phyloP scores from a whole-genome alignment of 192 early-diverging fungal genomes.

The Coemansia sp. region DNA sequence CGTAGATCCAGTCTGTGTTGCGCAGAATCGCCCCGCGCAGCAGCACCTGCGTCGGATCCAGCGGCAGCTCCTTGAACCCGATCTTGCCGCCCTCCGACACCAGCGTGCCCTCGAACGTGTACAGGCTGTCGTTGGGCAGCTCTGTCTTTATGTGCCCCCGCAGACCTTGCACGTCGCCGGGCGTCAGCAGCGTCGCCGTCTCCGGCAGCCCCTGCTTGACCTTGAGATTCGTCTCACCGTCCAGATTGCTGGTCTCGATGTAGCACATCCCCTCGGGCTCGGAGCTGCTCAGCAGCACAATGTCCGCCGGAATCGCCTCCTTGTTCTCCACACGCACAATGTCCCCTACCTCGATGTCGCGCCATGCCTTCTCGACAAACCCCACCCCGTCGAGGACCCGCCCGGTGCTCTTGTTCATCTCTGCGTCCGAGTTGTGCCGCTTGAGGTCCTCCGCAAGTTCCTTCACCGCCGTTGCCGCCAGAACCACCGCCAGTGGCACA shows the following conservation, averaged over 20 bases:
- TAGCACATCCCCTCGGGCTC: slow-evolving; percentile 97
- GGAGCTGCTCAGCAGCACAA: slow-evolving; percentile 84
- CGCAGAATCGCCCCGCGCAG: slow-evolving; percentile 90
- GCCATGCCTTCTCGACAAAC: slow-evolving; percentile 79
- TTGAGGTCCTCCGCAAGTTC: slow-evolving; percentile 92
- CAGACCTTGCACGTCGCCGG: slow-evolving; percentile 63
- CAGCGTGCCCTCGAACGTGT: slow-evolving; percentile 84
- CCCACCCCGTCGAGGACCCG: slow-evolving; percentile 60
- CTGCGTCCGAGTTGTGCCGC: slow-evolving; percentile 72
- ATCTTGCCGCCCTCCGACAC: slow-evolving; percentile 47
- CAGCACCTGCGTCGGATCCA: slow-evolving; percentile 92
- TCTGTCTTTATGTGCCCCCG: slow-evolving; percentile 85
- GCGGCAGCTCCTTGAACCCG: slow-evolving; percentile 67
- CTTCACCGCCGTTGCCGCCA: slow-evolving; percentile 88
- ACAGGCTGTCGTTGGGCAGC: slow-evolving; percentile 93
- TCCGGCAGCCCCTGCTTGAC: slow-evolving; percentile 92
- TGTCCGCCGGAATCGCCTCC: slow-evolving; percentile 89
- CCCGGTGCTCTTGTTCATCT: slow-evolving; percentile 67
- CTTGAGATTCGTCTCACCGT: slow-evolving; percentile 98
- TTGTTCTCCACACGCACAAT: slow-evolving; percentile 87
- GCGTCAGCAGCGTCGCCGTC: slow-evolving; percentile 72
- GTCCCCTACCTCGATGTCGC: slow-evolving; percentile 81
- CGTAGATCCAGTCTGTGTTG: slow-evolving; percentile 95
- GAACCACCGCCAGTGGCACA: slow-evolving; percentile 78
- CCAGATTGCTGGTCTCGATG: slow-evolving; percentile 97